These are phyloP conservation scores for Rhinocladiella mackenziei DNA, from an alignment of 2,329 filamentous ascomycete species.

Conservation along the genomic window DNA sequence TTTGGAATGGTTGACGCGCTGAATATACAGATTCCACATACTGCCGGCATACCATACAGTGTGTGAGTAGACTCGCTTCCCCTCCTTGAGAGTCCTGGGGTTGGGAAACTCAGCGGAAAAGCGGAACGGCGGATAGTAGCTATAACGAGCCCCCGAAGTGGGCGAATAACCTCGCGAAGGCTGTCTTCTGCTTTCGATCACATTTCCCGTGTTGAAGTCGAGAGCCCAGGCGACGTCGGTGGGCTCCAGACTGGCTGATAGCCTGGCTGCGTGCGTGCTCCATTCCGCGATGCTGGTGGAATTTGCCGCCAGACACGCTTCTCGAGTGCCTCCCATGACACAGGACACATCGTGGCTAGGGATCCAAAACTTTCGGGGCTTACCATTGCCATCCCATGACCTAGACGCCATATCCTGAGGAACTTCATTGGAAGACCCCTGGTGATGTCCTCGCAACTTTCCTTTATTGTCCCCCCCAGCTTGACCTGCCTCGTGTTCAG, in stretches of 20 bases:
- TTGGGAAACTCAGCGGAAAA: constrained; percentile 58
- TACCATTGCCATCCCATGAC: constrained; percentile 53
- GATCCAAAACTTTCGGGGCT: constrained; percentile 56
- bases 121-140: constrained; percentile 55
- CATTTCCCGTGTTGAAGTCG: constrained; percentile 50
- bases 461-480: constrained; percentile 36
- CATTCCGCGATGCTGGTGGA: constrained; percentile 41
- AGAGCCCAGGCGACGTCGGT: constrained; percentile 55
- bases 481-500: constrained; percentile 11
- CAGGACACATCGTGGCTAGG: constrained; percentile 54
- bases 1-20: constrained; percentile 54
- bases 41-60: constrained; percentile 58
- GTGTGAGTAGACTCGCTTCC: constrained; percentile 56
- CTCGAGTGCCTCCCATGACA: constrained; percentile 52
- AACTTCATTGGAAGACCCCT: constrained; percentile 19
- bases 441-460: constrained; percentile 40
- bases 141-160: constrained; percentile 39
- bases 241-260: constrained; percentile 51
- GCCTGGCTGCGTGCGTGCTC: constrained; percentile 35
- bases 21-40: constrained; percentile 61
- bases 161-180: constrained; percentile 21
- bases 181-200: constrained; percentile 29
- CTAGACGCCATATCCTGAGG: constrained; percentile 44
- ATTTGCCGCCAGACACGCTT: constrained; percentile 48
- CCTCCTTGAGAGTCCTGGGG: constrained; percentile 54